A percentile compares a stretch with the other conserved stretches of the same genome.
Conservation (phyloP, 169 alveolate species). For the Toxoplasma gondii region DNA sequence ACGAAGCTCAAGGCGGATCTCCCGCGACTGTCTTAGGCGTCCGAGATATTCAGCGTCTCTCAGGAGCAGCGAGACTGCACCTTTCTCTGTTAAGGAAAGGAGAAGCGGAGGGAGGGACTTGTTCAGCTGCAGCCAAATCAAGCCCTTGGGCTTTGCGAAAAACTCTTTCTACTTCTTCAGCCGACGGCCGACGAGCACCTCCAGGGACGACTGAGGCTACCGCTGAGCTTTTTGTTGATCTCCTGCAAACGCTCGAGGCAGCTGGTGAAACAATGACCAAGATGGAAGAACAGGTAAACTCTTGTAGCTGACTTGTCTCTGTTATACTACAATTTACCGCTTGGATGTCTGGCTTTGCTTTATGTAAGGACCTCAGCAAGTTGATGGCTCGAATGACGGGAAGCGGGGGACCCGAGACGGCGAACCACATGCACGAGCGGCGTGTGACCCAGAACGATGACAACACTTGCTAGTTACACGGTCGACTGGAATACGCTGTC, state of each 20-base stretch:
- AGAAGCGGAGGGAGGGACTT: neutral
- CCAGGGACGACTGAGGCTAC: slow-evolving; percentile 3
- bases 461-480: neutral
- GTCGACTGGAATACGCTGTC: neutral
- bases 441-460: neutral
- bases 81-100: neutral
- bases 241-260: slow-evolving; percentile 26
- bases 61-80: neutral
- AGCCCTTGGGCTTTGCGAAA: neutral
- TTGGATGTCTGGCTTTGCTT: neutral
- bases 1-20: neutral
- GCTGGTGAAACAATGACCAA: neutral
- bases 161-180: neutral
- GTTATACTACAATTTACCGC: neutral
- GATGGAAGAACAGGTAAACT: neutral
- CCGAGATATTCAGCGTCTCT: neutral
- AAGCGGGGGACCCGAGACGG: neutral
- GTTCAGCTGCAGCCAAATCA: neutral
- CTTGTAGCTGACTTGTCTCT: neutral
- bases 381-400: neutral
- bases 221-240: neutral
- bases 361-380: neutral
- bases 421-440: neutral
- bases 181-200: neutral
- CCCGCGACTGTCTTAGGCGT: neutral